A percentile compares a stretch with the other conserved stretches of the same genome.
These are phyloP conservation scores for Tubosaeta brunneosetosa DNA, from an alignment of 768 basidiomycete genomes.

Conservation along the genomic window DNA sequence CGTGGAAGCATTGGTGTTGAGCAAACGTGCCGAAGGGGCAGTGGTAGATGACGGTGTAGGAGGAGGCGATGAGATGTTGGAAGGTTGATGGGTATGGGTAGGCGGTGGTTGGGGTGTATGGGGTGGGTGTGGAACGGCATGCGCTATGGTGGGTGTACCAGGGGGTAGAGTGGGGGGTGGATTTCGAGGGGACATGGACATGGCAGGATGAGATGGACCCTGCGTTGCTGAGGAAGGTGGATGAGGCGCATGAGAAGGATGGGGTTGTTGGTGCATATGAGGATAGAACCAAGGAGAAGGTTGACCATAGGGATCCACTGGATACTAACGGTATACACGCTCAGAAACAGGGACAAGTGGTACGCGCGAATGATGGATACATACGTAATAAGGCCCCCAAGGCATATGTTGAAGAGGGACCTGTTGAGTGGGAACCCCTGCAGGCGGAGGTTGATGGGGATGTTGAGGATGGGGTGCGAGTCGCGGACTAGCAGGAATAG, in stretches of 20 bases:
- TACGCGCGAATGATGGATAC: constrained; percentile 24
- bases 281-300: constrained; percentile 38
- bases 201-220: constrained; percentile 42
- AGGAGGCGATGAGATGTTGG: constrained; percentile 56
- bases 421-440: constrained; percentile 45
- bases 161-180: constrained; percentile 51
- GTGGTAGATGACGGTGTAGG: constrained; percentile 58
- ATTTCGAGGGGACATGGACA: constrained; percentile 70
- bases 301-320: constrained; percentile 46
- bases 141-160: constrained; percentile 64
- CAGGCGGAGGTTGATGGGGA: constrained; percentile 51
- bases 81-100: constrained; percentile 37
- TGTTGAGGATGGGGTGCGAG: constrained; percentile 45
- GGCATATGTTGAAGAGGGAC: constrained; percentile 37
- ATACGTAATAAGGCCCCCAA: constrained; percentile 56
- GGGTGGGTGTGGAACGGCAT: constrained; percentile 45
- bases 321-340: constrained; percentile 32
- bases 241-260: constrained; percentile 44
- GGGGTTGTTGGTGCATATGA: constrained; percentile 36
- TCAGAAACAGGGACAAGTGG: not conserved
- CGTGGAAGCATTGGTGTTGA: constrained; percentile 59
- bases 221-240: constrained; percentile 34
- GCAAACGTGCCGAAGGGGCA: constrained; percentile 36
- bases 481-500: constrained; percentile 60
- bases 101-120: constrained; percentile 48